These are phyloP conservation scores for Adansonia madagascariensis DNA, from an alignment of 441 rosid genomes.

Conservation along the genomic window DNA sequence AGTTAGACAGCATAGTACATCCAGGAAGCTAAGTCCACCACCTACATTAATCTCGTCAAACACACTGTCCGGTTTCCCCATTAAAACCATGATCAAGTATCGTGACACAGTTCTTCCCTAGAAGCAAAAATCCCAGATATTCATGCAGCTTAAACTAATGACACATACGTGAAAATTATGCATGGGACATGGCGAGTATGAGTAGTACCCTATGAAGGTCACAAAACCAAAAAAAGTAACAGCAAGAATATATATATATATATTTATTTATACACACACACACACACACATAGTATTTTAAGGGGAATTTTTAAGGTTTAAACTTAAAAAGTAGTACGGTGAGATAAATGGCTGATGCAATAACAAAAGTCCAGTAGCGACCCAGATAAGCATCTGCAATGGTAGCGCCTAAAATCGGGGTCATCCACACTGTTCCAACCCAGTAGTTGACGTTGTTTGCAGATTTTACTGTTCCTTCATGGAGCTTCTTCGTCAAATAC, in stretches of 20 bases:
- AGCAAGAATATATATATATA: background rate
- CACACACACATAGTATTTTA: background rate
- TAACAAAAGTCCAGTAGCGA: constrained; percentile 45
- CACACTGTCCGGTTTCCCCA: background rate
- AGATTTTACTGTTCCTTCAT: constrained; percentile 60
- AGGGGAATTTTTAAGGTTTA: background rate
- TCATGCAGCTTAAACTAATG: constrained; percentile 5
- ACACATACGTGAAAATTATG: background rate
- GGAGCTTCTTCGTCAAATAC: constrained; percentile 45
- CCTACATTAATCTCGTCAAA: background rate
- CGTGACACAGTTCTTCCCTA: background rate
- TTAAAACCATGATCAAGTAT: background rate
- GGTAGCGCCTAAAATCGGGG: constrained; percentile 53
- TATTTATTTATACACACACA: no score
- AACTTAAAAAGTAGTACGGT: constrained; percentile 18
- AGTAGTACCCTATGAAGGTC: no score
- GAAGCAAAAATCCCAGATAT: background rate
- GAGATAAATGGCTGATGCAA: constrained; percentile 40
- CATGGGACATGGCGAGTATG: no score
- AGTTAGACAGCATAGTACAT: no score
- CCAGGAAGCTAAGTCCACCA: background rate
- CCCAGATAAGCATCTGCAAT: constrained; percentile 44
- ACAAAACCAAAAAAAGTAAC: no score
- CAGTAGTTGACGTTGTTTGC: constrained; percentile 61
- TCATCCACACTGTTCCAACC: constrained; percentile 62